Evolutionary conservation across 345 rosid species (phyloP), one percentile per base, ranked within the genome.

Genomic region (Salix caprea): DNA sequence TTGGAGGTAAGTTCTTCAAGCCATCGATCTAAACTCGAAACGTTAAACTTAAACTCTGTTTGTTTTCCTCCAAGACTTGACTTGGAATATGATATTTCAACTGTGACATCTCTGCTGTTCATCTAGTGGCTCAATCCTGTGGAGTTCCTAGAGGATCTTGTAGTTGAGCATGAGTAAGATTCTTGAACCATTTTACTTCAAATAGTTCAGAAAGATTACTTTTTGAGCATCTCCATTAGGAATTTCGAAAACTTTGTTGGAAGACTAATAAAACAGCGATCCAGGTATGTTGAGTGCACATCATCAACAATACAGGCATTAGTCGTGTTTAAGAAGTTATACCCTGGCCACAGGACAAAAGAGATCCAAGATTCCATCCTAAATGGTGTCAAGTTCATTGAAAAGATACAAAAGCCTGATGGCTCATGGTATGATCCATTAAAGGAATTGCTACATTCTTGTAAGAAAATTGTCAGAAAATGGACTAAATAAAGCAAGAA

Each of bases 91-190:
- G 9, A 7, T 14, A 21, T 61, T 23, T 69, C 14, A 34, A 44
- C 48, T 0, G 48, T 44, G 48, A 44, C 48, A 10, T 44, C 10
- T 15, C 10, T n/a, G 3, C 54, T 32, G 44, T 34, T 16, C 32
- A 13, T 11, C 2, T 26, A 80, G 83, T 21, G 34, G 42, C 69
- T 80, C 34, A 80, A 80, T 60, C 83, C 83, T 6, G 54, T 68
- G 65, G 83, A 80, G 42, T 80, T 80, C 19, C 24, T 80, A 2
- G 76, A 71, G 61, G 65, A 71, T 18, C 16, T 75, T 42, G 79
- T 76, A 9, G 46, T 80, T 42, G 83, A 80, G 69, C 65, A 76
- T n/a, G 73, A 76, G 79, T 80, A 75, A 79, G 82, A 65, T 48
- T 50, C 19, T 24, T 15, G 2, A n/a, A 13, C 23, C 32, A 58